Evolutionary conservation across 2,329 filamentous ascomycete genomes (phyloP).

Genomic region (Botryotinia narcissicola): DNA sequence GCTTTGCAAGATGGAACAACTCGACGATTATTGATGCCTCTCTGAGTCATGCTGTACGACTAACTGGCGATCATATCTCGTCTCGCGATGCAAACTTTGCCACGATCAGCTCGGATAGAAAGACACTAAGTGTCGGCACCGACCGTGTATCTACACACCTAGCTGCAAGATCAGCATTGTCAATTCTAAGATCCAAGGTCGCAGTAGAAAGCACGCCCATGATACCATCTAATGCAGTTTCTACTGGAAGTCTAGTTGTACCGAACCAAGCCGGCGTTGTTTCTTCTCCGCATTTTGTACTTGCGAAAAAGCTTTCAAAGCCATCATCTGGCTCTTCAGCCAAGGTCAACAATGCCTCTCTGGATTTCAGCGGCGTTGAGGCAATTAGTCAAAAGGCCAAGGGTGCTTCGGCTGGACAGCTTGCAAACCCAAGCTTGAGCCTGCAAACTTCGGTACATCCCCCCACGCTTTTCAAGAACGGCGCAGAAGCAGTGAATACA

Average conservation of each 20-base stretch:
- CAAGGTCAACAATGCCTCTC: background rate
- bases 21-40: background rate
- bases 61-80: background rate
- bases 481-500: background rate
- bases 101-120: background rate
- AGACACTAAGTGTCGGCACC: background rate
- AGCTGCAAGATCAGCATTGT: background rate
- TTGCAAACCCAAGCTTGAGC: background rate
- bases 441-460: background rate
- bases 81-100: background rate
- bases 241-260: background rate
- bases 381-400: background rate
- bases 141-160: background rate
- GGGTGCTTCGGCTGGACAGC: background rate
- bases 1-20: background rate
- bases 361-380: background rate
- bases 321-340: background rate
- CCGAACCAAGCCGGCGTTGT: background rate
- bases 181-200: background rate
- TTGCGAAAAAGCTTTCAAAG: background rate
- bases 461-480: background rate
- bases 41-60: background rate
- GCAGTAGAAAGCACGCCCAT: background rate
- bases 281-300: background rate
- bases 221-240: background rate